Conservation (phyloP, 768 basidiomycete genomes). For the Infundibulicybe gibba region DNA sequence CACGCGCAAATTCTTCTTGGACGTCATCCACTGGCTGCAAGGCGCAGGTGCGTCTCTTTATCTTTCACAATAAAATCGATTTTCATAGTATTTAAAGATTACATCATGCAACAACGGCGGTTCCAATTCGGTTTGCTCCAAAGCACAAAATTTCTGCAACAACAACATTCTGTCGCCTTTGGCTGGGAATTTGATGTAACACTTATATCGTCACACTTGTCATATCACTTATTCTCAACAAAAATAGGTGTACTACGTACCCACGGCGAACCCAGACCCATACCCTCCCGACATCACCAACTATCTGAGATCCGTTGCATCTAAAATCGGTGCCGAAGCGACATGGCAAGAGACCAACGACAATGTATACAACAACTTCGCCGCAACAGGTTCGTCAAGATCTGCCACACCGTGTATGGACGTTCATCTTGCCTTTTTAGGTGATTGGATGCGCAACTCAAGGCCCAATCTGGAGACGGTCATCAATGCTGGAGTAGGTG, state of each 20-base stretch:
- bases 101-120: conserved; percentile 46
- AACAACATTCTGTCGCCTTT: conserved; percentile 49
- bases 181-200: conserved; percentile 51
- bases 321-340: conserved; percentile 40
- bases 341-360: conserved; percentile 38
- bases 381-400: conserved; percentile 33
- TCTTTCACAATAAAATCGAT: not conserved
- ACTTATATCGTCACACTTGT: not conserved
- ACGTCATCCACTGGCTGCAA: conserved; percentile 42
- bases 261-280: conserved; percentile 37
- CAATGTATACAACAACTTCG: conserved; percentile 46
- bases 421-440: conserved; percentile 12
- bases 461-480: conserved; percentile 49
- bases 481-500: conserved; percentile 51
- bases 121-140: conserved; percentile 46
- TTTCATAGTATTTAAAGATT: conserved; percentile 33
- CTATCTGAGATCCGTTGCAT: conserved; percentile 23
- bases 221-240: not conserved
- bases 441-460: conserved; percentile 57
- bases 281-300: conserved; percentile 43
- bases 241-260: conserved; percentile 46
- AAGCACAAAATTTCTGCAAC: conserved; percentile 59
- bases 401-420: conserved; percentile 2
- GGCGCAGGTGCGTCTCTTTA: conserved; percentile 32
- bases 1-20: conserved; percentile 40